Evolutionary conservation across 2,329 filamentous ascomycete species (phyloP), one percentile per base, ranked within the genome.

Genomic region (Aureobasidium sp.): DNA sequence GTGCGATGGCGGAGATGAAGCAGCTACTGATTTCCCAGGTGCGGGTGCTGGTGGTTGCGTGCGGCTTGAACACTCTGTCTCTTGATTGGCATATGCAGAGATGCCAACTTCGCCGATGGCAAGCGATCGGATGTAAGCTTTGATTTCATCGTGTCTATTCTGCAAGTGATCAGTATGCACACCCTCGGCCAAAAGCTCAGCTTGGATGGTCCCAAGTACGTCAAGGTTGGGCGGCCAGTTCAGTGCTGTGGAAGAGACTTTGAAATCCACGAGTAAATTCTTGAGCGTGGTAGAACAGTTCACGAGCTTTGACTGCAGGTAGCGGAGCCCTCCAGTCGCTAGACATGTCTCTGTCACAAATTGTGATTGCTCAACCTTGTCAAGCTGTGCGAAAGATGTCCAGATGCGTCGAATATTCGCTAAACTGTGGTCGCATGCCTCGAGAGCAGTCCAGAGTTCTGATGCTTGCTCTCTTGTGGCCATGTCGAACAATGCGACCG

Each of bases 401-500:
- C 42, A 39, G 23, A 59, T 50, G 10, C 34, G 41, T 29, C 44
- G 56, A 27, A 59, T n/a, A 20, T 50, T 48, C 7, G 10, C 7
- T 5, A 48, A 10, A 4, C 41, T 50, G 13, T n/a, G 46, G n/a
- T 59, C 56, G 42, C 56, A 59, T 50, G 56, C 56, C 36, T 59
- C 34, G 56, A 59, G 56, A 12, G 34, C 56, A n/a, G 29, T 41
- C 46, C 42, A 59, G 9, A 59, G 44, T 44, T 59, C 26, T n/a
- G 41, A 47, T 9, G 44, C 44, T 41, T 59, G 44, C 17, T 39
- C 56, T 15, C 42, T 36, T 2, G 56, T 59, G 20, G 44, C 56
- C 42, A 50, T 59, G 6, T 59, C 41, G 26, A 59, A 59, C 3
- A 39, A 12, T 9, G 56, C 42, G 2, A 41, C 15, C 2, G 56